phyloP scores from a whole-genome alignment of 1,284 basidiomycete genomes.

The Grifola frondosa region DNA sequence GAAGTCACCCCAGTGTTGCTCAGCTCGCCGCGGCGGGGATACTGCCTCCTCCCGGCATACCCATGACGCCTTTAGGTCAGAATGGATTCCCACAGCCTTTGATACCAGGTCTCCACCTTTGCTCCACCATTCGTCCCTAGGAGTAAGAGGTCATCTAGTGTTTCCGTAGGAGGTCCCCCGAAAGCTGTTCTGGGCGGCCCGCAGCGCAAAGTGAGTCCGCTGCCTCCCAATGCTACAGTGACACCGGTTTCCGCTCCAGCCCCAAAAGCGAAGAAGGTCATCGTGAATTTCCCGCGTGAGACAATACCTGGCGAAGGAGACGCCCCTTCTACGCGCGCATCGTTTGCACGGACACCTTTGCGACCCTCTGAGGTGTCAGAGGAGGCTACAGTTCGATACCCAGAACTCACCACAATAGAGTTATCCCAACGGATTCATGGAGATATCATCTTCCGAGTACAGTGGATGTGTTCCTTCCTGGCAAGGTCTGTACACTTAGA shows the following conservation, averaged over 20 bases:
- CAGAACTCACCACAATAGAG: slow-evolving; percentile 54
- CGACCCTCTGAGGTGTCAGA: slow-evolving; percentile 41
- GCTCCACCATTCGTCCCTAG: slow-evolving; percentile 52
- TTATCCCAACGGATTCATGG: slow-evolving; percentile 61
- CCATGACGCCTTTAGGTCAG: slow-evolving; percentile 60
- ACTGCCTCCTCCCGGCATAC: slow-evolving; percentile 51
- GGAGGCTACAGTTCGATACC: slow-evolving; percentile 34
- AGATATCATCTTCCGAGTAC: slow-evolving; percentile 55
- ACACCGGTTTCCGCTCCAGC: slow-evolving; percentile 25
- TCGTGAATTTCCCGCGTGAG: slow-evolving; percentile 73
- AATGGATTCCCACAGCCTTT: slow-evolving; percentile 54
- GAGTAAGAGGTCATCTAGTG: slow-evolving; percentile 62
- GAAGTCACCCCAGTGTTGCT: slow-evolving; percentile 59
- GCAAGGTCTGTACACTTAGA: slow-evolving; percentile 56
- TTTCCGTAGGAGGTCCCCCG: slow-evolving; percentile 73
- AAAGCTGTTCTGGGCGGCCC: slow-evolving; percentile 80
- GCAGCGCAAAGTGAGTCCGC: slow-evolving; percentile 67
- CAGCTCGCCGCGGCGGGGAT: slow-evolving; percentile 59
- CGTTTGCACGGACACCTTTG: slow-evolving; percentile 67
- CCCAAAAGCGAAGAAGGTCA: slow-evolving; percentile 64
- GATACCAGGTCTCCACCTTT: slow-evolving; percentile 39
- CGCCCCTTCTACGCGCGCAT: slow-evolving; percentile 42
- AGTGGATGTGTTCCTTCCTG: slow-evolving; percentile 80
- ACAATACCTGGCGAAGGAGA: slow-evolving; percentile 47
- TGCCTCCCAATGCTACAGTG: slow-evolving; percentile 42